Percentiles rank a stretch among this genome's conserved stretches.
phyloP scores from a whole-genome alignment of 805 yeast species.

The Wickerhamiella musiphila region DNA sequence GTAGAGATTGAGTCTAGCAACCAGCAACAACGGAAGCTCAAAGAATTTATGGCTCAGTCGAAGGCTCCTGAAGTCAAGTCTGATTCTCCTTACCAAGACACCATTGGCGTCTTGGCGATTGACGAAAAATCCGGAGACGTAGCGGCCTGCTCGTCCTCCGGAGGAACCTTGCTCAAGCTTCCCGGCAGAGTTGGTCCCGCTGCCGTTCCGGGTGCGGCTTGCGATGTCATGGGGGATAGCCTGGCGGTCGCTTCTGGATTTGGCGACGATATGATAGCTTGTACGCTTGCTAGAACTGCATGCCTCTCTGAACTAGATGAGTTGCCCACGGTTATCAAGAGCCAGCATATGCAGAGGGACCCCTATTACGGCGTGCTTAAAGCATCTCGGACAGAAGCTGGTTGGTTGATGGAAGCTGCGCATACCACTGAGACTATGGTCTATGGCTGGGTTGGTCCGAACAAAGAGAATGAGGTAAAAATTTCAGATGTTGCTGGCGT shows the following conservation, averaged over 20 bases:
- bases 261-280: slow-evolving; percentile 25
- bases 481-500: not conserved
- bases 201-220: slow-evolving; percentile 25
- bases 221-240: slow-evolving; percentile 8
- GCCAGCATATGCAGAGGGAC: not conserved
- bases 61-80: not conserved
- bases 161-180: slow-evolving; percentile 23
- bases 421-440: slow-evolving; percentile 16
- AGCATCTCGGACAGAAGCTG: not conserved
- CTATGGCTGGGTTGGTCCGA: slow-evolving; percentile 5
- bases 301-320: not conserved
- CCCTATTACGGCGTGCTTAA: slow-evolving; percentile 1
- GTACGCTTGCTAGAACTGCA: slow-evolving; percentile 16
- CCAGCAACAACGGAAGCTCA: not conserved
- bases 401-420: slow-evolving; percentile 4
- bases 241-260: slow-evolving; percentile 22
- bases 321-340: not conserved
- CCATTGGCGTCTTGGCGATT: slow-evolving; percentile 25
- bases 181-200: slow-evolving; percentile 29
- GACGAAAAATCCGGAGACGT: slow-evolving; percentile 13
- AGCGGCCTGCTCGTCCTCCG: slow-evolving; percentile 24
- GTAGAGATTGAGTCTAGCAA: not conserved
- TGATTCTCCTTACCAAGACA: slow-evolving; percentile 17
- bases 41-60: not conserved
- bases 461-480: not conserved